Evolutionary conservation across 495 filamentous ascomycete genomes (phyloP).

Genomic region (Durotheca rogersii): DNA sequence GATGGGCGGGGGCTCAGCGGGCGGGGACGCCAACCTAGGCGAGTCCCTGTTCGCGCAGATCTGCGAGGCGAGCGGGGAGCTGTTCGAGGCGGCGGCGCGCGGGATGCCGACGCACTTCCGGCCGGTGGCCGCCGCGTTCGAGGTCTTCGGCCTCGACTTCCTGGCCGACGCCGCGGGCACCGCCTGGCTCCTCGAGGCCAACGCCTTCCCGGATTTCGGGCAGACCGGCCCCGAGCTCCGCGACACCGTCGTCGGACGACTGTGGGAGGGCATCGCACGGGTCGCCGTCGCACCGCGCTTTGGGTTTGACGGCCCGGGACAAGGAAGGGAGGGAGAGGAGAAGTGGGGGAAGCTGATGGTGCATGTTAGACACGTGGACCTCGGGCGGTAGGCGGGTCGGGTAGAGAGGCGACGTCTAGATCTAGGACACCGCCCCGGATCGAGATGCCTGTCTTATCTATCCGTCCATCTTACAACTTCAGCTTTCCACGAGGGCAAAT

Average conservation of each 20-base stretch:
- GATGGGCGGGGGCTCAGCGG: slow-evolving; percentile 36
- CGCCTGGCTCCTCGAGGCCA: slow-evolving; percentile 85
- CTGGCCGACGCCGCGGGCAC: slow-evolving; percentile 65
- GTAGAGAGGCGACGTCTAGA: too few species aligned
- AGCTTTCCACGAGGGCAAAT: too few species aligned
- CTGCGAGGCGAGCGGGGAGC: slow-evolving; percentile 64
- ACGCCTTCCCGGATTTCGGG: slow-evolving; percentile 91
- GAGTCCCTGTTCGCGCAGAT: slow-evolving; percentile 71
- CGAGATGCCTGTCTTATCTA: too few species aligned
- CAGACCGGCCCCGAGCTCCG: slow-evolving; percentile 79
- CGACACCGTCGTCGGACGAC: slow-evolving; percentile 62
- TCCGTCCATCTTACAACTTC: too few species aligned
- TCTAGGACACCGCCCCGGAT: too few species aligned
- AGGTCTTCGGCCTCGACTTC: slow-evolving; percentile 91
- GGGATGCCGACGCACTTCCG: slow-evolving; percentile 90
- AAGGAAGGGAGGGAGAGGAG: slow-evolving; percentile 5
- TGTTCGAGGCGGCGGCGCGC: slow-evolving; percentile 81
- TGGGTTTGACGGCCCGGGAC: slow-evolving; percentile 15
- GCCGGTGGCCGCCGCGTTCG: slow-evolving; percentile 80
- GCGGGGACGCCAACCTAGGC: slow-evolving; percentile 37
- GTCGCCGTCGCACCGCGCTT: slow-evolving; percentile 55
- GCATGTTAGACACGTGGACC: slow-evolving; percentile 29
- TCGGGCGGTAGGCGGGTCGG: slow-evolving; percentile 21
- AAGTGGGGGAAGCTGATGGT: slow-evolving; percentile 26
- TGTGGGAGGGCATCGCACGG: slow-evolving; percentile 73